Base-by-base conservation (phyloP, 805 yeast genomes). In the Wickerhamiella musiphila region DNA sequence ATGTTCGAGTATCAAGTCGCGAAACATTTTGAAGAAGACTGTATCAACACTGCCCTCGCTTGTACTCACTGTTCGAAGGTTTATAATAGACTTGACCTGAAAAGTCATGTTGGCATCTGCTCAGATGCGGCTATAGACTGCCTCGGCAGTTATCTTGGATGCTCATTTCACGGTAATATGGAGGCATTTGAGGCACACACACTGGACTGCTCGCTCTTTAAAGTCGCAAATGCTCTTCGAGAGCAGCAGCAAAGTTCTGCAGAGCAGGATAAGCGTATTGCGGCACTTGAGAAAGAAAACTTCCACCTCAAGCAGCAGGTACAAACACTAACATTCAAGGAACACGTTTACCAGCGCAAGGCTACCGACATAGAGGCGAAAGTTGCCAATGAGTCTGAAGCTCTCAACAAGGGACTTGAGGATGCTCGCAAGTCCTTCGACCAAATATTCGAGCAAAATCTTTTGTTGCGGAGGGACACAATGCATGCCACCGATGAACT, bases 381-480 rank as follows among this genome's bases (percentile, higher is more conserved):
- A 23, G 35, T 49, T 12, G 33, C 42, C 28, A 34, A 36, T 22
- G 61, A 56, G 33, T 51, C 51, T 34, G 59, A 56, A 17, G 45
- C 54, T 26, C 38, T 57, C 24, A 40, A 59, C 19, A 37, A 41
- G 12, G 60, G 56, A 31, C 43, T 54, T 14, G 52, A 51, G 23
- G 36, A 50, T 13, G 38, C 45, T 16, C 41, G 44, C n/a, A 41
- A 47, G 7, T 32, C 49, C 12, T 43, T 47, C 11, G 58, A 56
- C 27, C 38, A 48, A 26, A 56, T 53, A 28, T 39, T 52, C 26
- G 46, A 53, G 34, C 51, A 52, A 26, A 35, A 45, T 28, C 43
- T 52, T 36, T 36, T 48, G 40, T 43, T 53, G 15, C 48, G 47
- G 41, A 49, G 53, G 15, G 61, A 57, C 32, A 50, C 44, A 29